These are phyloP conservation scores for Eucalyptus polyanthemos DNA, from an alignment of 345 rosid species.

Conservation along the genomic window DNA sequence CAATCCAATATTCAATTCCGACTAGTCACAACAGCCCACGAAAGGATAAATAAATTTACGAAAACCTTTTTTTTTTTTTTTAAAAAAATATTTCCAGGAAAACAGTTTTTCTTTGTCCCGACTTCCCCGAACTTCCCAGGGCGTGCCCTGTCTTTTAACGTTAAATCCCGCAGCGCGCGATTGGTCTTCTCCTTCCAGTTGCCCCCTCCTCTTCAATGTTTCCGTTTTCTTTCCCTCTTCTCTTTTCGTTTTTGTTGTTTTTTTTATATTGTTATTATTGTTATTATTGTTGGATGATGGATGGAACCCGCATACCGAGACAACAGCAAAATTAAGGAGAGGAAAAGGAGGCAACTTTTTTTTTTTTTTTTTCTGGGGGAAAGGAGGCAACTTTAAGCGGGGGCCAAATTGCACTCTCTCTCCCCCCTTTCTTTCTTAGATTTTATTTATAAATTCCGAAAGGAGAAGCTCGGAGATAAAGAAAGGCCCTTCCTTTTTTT, in stretches of 20 bases:
- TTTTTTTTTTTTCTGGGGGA: not conserved
- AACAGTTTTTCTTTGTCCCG: not conserved
- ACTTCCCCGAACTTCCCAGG: too few relatives aligned
- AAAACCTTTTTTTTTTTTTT: too few relatives aligned
- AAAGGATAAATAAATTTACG: too few relatives aligned
- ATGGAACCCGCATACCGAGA: not conserved
- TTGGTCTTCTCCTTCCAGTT: not conserved
- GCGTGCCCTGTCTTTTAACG: not conserved
- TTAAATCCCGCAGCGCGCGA: not conserved
- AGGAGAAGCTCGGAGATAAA: not conserved
- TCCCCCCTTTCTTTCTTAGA: too few relatives aligned
- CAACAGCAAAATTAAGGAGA: not conserved
- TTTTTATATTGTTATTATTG: too few relatives aligned
- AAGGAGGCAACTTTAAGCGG: not conserved
- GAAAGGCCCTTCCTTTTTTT: not conserved
- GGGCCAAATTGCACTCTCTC: not conserved
- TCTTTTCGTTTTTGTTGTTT: not conserved
- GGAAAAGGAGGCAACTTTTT: too few relatives aligned
- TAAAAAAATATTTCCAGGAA: not conserved
- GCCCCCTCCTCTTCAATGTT: not conserved
- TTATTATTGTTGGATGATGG: not conserved
- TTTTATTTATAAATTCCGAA: not conserved
- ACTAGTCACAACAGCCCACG: not conserved
- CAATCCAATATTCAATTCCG: not conserved
- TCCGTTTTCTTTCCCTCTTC: not conserved